phyloP scores from a whole-genome alignment of 495 filamentous ascomycete genomes.

The Pyrenopolyporus hunteri region DNA sequence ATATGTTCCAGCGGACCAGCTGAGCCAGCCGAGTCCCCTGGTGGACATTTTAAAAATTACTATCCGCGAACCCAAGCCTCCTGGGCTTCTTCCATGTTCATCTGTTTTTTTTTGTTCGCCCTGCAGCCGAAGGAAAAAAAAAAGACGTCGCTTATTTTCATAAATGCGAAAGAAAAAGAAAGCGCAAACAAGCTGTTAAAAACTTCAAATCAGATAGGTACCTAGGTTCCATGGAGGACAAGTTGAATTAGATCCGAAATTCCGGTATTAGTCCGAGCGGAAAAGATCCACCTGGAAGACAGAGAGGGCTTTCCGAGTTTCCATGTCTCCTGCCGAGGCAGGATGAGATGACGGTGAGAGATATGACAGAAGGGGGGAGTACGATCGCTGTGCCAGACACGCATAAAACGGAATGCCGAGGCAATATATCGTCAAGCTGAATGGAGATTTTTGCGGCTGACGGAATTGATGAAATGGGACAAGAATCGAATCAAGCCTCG shows the following conservation, averaged over 20 bases:
- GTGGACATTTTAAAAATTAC: conserved; percentile 48
- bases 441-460: conserved; percentile 55
- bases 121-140: conserved; percentile 47
- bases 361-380: conserved; percentile 36
- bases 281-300: conserved; percentile 14
- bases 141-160: conserved; percentile 41
- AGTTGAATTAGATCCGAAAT: conserved; percentile 36
- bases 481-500: conserved; percentile 53
- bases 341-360: conserved; percentile 26
- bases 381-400: conserved; percentile 60
- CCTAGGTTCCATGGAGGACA: no score
- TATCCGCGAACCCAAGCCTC: conserved; percentile 54
- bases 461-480: conserved; percentile 50
- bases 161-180: conserved; percentile 44
- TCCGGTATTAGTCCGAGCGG: conserved; percentile 35
- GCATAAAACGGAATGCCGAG: conserved; percentile 54
- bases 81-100: conserved; percentile 55
- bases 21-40: conserved; percentile 38
- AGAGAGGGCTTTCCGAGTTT: not conserved
- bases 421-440: conserved; percentile 58
- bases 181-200: conserved; percentile 47
- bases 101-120: conserved; percentile 46
- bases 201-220: conserved; percentile 38
- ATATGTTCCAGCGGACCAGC: conserved; percentile 34
- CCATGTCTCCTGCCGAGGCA: no score